Conservation (phyloP, 106 monocot genomes). For the Acorus gramineus region DNA sequence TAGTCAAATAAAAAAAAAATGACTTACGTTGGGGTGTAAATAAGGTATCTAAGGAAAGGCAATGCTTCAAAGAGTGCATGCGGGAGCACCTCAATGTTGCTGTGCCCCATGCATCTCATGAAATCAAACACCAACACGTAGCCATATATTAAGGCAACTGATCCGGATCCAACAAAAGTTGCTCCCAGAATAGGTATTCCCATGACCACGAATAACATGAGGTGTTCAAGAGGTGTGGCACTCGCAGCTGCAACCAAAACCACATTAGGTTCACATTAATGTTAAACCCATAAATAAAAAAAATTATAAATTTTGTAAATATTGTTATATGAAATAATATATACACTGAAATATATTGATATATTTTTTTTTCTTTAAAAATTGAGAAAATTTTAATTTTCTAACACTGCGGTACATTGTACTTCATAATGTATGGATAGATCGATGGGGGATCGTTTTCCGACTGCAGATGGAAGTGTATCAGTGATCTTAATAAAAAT, state of each 20-base stretch:
- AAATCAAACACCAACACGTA: slow-evolving; percentile 33
- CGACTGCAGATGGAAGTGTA: no score
- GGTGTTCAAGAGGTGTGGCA: slow-evolving; percentile 29
- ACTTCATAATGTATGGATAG: no score
- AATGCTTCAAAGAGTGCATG: slow-evolving; percentile 29
- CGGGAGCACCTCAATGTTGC: slow-evolving; percentile 34
- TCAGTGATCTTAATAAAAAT: no score
- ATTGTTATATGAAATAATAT: no score
- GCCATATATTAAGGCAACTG: slow-evolving; percentile 21
- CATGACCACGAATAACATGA: slow-evolving; percentile 17
- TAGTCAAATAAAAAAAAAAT: no score
- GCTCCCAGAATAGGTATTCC: slow-evolving; percentile 19
- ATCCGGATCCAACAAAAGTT: slow-evolving; percentile 17
- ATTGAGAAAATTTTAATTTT: no score
- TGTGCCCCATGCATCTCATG: slow-evolving; percentile 22
- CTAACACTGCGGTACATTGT: no score
- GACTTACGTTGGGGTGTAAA: slow-evolving; percentile 89
- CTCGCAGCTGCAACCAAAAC: slow-evolving; percentile 18
- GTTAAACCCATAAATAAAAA: no score
- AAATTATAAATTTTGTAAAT: no score
- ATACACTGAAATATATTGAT: no score
- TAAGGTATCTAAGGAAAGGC: slow-evolving; percentile 65
- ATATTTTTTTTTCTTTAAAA: no score
- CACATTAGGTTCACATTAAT: background rate
- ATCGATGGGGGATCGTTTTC: no score